Base-by-base conservation (phyloP, 257 asterid genomes). In the Thymus mandschuricus region DNA sequence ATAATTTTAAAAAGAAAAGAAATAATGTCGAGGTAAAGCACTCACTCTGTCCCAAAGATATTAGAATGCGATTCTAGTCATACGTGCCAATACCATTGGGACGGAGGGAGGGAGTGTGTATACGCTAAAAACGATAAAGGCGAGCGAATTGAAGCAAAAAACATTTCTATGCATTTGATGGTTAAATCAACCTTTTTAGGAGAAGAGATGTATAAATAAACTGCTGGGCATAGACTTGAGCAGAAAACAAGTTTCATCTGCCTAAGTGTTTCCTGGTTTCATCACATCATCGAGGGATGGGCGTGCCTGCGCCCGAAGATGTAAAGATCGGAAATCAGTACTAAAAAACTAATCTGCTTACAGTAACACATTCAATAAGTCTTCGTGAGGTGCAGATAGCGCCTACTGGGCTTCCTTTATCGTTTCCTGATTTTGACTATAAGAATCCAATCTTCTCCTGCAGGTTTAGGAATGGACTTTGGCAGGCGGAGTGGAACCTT, bases 401-500 rank as follows among this genome's bases (percentile, higher is more conserved):
- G 50, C 34, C 52, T 29, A n/a, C 41, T 38, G 41, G 60, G 64
- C 59, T 21, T 40, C 72, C 44, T 58, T 73, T 73, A 82, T 75
- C 84, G 64, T 58, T 73, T 82, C 68, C 84, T 76, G 35, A 82
- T 71, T 58, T 82, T 79, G 81, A 82, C 8, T 67, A 76, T 58
- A 40, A 82, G 84, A 49, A 80, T 80, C 87, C 87, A 82, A 58
- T 82, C 82, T 60, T 79, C 81, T 59, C 96, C 96, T 11, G 89
- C 94, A 0, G 91, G 94, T 80, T 86, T 81, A 48, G 94, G 98
- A 65, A 92, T 81, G 70, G 96, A 81, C 74, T 81, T 88, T 3
- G 96, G 98, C 34, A 92, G 75, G 54, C 86, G 92, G 6, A 92
- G 94, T 51, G 93, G 94, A 58, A 92, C 90, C 82, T 92, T 88